These are phyloP conservation scores for Teratosphaeria epicoccoides DNA, from an alignment of 2,329 filamentous ascomycete species.

Conservation along the genomic window DNA sequence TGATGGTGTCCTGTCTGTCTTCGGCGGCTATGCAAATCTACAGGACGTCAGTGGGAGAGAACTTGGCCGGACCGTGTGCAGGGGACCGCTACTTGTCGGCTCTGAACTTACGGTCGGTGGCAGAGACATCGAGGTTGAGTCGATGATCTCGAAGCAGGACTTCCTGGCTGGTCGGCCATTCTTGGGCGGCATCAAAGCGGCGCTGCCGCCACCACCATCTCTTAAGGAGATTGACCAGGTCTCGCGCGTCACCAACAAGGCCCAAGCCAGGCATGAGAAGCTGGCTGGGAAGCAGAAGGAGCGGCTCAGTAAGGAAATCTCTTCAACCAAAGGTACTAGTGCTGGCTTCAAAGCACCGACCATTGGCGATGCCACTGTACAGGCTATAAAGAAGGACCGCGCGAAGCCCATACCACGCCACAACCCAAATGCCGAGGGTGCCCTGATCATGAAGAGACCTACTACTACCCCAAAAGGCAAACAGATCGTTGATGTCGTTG, in stretches of 20 bases:
- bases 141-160: slow-evolving; percentile 49
- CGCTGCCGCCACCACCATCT: slow-evolving; percentile 14
- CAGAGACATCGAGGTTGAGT: slow-evolving; percentile 60
- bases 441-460: slow-evolving; percentile 58
- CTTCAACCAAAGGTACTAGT: slow-evolving; percentile 31
- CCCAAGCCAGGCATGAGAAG: slow-evolving; percentile 23
- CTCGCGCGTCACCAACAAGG: slow-evolving; percentile 18
- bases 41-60: slow-evolving; percentile 54
- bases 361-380: slow-evolving; percentile 39
- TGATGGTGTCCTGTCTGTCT: slow-evolving; percentile 53
- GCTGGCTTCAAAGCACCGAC: slow-evolving; percentile 50
- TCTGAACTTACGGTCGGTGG: slow-evolving; percentile 52
- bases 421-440: slow-evolving; percentile 48
- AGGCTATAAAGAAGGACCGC: slow-evolving; percentile 32
- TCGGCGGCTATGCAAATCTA: slow-evolving; percentile 48
- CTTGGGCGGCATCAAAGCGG: slow-evolving; percentile 18
- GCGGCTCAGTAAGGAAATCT: slow-evolving; percentile 27
- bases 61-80: slow-evolving; percentile 48
- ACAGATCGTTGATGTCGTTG: slow-evolving; percentile 59
- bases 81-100: slow-evolving; percentile 48
- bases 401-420: slow-evolving; percentile 51
- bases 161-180: slow-evolving; percentile 22
- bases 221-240: slow-evolving; percentile 18
- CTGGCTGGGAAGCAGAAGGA: slow-evolving; percentile 30
- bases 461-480: slow-evolving; percentile 47